phyloP scores from a whole-genome alignment of 2,329 filamentous ascomycete species.

The Dendryphion nanum region DNA sequence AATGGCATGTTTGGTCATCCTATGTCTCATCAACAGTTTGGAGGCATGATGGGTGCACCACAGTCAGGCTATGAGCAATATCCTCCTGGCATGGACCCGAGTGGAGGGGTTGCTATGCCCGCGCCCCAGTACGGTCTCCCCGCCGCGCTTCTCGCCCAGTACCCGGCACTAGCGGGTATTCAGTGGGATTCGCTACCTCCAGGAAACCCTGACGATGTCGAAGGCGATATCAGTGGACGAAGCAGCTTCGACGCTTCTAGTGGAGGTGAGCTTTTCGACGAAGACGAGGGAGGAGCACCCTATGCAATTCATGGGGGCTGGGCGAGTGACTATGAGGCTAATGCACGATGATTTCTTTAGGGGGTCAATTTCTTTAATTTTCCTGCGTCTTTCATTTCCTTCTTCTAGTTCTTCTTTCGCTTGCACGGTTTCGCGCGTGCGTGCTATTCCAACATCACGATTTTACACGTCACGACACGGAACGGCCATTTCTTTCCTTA shows the following conservation, averaged over 20 bases:
- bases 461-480: neutral
- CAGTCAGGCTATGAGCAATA: conserved; percentile 35
- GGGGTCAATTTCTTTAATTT: neutral
- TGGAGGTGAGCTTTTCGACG: conserved; percentile 67
- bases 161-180: conserved; percentile 86
- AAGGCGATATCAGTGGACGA: conserved; percentile 67
- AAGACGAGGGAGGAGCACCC: conserved; percentile 61
- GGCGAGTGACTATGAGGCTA: conserved; percentile 35
- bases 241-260: conserved; percentile 76
- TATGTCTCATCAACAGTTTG: conserved; percentile 28
- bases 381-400: neutral
- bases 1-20: conserved; percentile 40
- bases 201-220: conserved; percentile 54
- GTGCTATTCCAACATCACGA: neutral
- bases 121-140: conserved; percentile 61
- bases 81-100: conserved; percentile 27
- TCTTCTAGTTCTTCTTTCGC: neutral
- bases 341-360: conserved; percentile 9
- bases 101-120: conserved; percentile 12
- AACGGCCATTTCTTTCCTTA: conserved; percentile 1
- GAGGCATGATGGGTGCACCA: conserved; percentile 30
- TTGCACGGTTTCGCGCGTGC: neutral
- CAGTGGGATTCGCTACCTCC: conserved; percentile 79
- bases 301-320: conserved; percentile 33
- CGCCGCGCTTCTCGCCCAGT: conserved; percentile 83